Percentiles rank a stretch among this genome's conserved stretches.
phyloP scores from a whole-genome alignment of 139 green algal genomes.

The Tetraselmis chui region DNA sequence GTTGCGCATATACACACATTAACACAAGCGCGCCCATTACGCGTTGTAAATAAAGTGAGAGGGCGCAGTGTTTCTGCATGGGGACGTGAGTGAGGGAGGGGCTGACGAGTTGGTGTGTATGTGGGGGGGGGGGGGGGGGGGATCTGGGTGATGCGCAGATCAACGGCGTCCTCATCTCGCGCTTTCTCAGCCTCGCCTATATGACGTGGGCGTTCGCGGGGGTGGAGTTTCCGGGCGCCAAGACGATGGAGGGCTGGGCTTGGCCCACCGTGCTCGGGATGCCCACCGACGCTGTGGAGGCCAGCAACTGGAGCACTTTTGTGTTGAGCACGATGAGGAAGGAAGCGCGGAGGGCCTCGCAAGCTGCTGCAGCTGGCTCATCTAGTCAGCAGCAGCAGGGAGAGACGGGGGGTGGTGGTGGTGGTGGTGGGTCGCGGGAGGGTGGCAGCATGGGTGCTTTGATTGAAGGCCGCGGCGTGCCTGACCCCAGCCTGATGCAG shows the following conservation, averaged over 20 bases:
- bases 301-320: neutral
- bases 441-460: too few species aligned
- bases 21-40: too few species aligned
- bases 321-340: neutral
- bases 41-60: too few species aligned
- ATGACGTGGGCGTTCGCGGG: neutral
- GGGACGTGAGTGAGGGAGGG: too few species aligned
- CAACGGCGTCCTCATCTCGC: neutral
- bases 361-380: neutral
- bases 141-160: neutral
- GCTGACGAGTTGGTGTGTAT: too few species aligned
- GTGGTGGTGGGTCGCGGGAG: too few species aligned
- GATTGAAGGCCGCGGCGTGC: too few species aligned
- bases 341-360: neutral
- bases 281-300: neutral
- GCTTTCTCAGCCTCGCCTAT: neutral
- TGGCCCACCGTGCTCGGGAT: neutral
- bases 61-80: too few species aligned
- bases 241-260: neutral
- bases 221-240: neutral
- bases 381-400: too few species aligned
- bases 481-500: neutral
- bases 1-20: too few species aligned
- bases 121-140: too few species aligned
- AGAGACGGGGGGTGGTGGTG: too few species aligned